Base-by-base conservation (phyloP, 306 rosid species). In the Ormosia semicastrata region DNA sequence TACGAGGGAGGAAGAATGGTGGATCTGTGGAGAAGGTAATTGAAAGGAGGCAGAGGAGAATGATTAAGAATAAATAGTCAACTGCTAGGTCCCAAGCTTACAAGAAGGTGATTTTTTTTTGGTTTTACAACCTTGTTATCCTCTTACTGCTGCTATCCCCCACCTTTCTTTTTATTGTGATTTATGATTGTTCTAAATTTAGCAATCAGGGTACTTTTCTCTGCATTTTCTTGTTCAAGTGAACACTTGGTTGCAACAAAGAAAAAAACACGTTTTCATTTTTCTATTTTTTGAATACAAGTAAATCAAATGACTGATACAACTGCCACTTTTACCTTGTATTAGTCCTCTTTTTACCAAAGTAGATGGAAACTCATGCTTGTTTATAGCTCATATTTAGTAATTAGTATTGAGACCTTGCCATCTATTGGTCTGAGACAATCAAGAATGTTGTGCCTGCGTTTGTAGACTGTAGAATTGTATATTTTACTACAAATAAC, bases 41-140 rank as follows among this genome's bases (percentile, higher is more conserved):
- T 52, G 99, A 96, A 84, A 91, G 99, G 89, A 96, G 99, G 78
- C 99, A 96, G 78, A 94, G 97, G 79, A 93, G 99, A 54, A 96
- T 96, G 99, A 96, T 96, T 7, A 96, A 96, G 77, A 96, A 96
- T 72, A 84, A 98, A 66, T 98, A 96, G 85, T 96, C 99, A 0
- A 98, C 99, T 71, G 97, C 99, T 24, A 87, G 99, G 82, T 96
- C 99, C 1, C 89, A 98, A 50, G 99, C 99, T 72, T 94, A 98
- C 77, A 94, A 96, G 84, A 98, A 96, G 99, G 99, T 96, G 82
- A 77, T 37, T 66, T 59, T 59, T 76, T 82, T n/a, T n/a, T n/a
- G n/a, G 24, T 77, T 81, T 39, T 46, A 11, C 30, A 32, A 12
- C 44, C 39, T 83, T 7, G 6, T 73, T 47, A 15, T 66, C n/a